Conservation (phyloP, 148 eudicot genomes). For the Rhododendron griersonianum region DNA sequence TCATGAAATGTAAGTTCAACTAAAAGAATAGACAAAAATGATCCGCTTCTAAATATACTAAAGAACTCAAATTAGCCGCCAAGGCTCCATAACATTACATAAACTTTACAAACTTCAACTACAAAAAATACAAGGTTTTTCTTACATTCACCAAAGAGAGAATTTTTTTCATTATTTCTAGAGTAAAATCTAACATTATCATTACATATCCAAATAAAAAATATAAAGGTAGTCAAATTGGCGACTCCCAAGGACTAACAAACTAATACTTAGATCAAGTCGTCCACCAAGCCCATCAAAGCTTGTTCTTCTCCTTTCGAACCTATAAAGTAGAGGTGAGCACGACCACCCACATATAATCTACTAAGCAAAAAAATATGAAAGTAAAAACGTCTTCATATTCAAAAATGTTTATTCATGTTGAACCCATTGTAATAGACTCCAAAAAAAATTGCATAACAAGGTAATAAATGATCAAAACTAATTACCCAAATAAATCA, state of each 20-base stretch:
- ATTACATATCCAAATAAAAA: background rate
- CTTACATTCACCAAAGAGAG: no score
- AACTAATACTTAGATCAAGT: background rate
- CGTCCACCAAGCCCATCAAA: background rate
- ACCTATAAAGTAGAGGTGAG: background rate
- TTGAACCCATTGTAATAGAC: background rate
- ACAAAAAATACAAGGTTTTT: no score
- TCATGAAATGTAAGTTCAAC: no score
- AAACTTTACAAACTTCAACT: no score
- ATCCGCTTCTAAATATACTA: no score
- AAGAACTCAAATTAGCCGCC: no score
- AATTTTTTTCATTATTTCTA: no score
- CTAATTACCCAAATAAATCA: background rate
- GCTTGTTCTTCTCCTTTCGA: background rate
- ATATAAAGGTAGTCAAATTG: background rate
- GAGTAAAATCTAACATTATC: background rate
- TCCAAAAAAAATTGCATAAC: background rate
- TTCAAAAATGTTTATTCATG: background rate
- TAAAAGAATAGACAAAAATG: no score
- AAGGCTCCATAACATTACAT: no score
- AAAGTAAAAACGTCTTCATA: background rate
- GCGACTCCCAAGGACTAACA: background rate
- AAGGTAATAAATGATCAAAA: background rate
- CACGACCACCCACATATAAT: background rate
- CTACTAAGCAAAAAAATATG: background rate